These are phyloP conservation scores for Prunus mira DNA, from an alignment of 306 rosid species.

Conservation along the genomic window DNA sequence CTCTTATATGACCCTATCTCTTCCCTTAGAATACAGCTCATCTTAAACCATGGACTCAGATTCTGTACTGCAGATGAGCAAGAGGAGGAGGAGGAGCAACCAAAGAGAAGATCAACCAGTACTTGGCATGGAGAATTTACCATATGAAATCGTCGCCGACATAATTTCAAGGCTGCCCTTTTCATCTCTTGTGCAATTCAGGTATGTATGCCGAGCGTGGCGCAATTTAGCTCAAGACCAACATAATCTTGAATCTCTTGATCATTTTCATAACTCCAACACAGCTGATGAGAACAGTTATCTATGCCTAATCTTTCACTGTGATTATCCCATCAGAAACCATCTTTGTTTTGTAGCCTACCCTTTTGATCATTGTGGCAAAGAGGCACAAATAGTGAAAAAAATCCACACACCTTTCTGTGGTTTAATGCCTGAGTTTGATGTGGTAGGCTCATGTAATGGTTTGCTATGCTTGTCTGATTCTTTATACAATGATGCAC, in stretches of 20 bases:
- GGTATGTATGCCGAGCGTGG: conserved; percentile 34
- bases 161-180: conserved; percentile 33
- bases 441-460: conserved; percentile 34
- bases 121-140: conserved; percentile 24
- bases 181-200: conserved; percentile 32
- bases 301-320: conserved; percentile 40
- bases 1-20: too few relatives aligned
- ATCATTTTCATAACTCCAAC: neutral
- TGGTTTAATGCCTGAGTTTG: conserved; percentile 28
- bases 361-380: conserved; percentile 3
- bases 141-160: conserved; percentile 13
- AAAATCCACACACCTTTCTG: conserved; percentile 29
- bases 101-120: neutral
- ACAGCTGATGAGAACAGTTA: neutral
- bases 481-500: conserved; percentile 17
- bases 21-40: neutral
- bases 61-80: neutral
- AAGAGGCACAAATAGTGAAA: conserved; percentile 7
- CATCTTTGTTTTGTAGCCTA: conserved; percentile 30
- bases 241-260: neutral
- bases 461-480: conserved; percentile 39
- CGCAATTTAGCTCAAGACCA: conserved; percentile 16
- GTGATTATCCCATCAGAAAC: conserved; percentile 37
- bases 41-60: neutral
- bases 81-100: neutral